Evolutionary conservation across 345 rosid genomes (phyloP), one percentile per base, ranked within the genome.

Genomic region (Acer saccharum): DNA sequence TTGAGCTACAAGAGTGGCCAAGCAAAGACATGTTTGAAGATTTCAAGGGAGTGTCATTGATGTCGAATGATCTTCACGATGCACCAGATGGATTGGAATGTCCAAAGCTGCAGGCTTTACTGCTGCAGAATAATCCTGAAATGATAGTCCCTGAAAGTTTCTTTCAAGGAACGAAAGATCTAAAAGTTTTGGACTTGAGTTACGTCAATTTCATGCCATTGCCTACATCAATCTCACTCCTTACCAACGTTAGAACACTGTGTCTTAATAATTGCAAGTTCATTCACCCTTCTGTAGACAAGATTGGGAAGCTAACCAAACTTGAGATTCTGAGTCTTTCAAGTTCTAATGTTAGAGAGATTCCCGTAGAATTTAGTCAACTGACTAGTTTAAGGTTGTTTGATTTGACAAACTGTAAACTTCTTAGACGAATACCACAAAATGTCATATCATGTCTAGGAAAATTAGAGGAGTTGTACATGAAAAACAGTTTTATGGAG

Each of bases 241-340:
- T 66, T 39, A 1, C 70, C 11, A 18, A 66, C 23, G 14, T 66
- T 32, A 29, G 6, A 32, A 35, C 70, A 16, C 1, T 66, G 46
- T 18, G 13, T 16, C 21, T 39, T 17, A 35, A 35, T 2, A 17
- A 23, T n/a, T 20, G 71, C 52, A 41, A 3, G 16, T 68, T 68
- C 27, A 17, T 3, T n/a, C 12, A 68, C 17, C 8, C 0, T n/a
- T 48, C n/a, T 10, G 0, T 68, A 3, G 3, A 27, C 4, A 4
- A 2, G 7, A 68, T 44, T 17, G 71, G 25, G 7, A 41, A 18
- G 13, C 27, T 43, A 18, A 68, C 16, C 18, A 68, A 68, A 9
- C 71, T 68, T 68, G 71, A 68, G 20, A 68, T 68, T 68, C 54
- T 68, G 10, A 14, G 61, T 7, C 35, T 69, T 23, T 50, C 60